Evolutionary conservation across 345 rosid genomes (phyloP).

Genomic region (Hibiscus syriacus): DNA sequence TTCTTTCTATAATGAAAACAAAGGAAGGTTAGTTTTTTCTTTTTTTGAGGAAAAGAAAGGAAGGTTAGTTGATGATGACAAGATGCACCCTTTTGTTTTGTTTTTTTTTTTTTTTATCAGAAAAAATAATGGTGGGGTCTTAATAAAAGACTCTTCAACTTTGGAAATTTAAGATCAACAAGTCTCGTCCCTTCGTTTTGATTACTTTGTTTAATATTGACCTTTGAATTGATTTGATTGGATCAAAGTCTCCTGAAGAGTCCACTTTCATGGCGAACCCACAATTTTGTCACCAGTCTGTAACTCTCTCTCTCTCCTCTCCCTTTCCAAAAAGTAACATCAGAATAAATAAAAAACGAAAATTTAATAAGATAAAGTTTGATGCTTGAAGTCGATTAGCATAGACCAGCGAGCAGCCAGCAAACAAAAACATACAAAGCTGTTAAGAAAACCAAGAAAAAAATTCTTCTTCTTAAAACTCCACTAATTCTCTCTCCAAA

Average conservation of each 20-base stretch:
- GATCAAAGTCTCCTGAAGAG: background rate
- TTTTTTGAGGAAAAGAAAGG: too few relatives aligned
- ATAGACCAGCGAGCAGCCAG: background rate
- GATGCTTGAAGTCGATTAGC: background rate
- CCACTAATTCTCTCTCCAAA: constrained; percentile 5
- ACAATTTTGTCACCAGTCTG: background rate
- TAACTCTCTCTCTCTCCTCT: background rate
- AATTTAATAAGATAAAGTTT: background rate
- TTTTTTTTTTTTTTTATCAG: too few relatives aligned
- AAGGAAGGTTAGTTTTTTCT: too few relatives aligned
- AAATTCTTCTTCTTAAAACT: background rate
- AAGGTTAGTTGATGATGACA: background rate
- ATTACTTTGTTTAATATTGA: background rate
- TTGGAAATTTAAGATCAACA: background rate
- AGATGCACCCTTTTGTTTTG: background rate
- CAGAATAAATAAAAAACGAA: background rate
- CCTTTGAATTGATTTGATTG: background rate
- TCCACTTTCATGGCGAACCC: background rate
- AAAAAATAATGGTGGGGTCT: background rate
- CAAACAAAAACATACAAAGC: background rate
- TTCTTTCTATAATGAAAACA: background rate
- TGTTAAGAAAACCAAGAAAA: background rate
- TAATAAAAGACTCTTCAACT: background rate
- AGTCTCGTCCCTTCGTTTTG: background rate
- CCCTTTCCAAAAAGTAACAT: background rate